These are phyloP conservation scores for Heliosperma pusillum DNA, from an alignment of 148 eudicot species.

Conservation along the genomic window DNA sequence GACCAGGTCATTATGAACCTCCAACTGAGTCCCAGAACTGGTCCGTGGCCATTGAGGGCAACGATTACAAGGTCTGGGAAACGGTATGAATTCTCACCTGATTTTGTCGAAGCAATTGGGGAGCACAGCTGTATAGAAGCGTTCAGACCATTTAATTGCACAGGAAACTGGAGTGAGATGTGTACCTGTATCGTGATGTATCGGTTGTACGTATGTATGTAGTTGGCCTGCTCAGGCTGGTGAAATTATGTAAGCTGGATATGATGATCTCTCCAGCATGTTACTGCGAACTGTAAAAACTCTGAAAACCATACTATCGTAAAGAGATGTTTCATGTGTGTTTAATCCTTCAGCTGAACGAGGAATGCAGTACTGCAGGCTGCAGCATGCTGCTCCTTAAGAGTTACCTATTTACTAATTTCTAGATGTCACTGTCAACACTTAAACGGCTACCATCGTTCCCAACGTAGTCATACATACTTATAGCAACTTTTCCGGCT, in stretches of 20 bases:
- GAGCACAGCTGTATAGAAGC: slow-evolving; percentile 13
- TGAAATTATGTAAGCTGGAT: background rate
- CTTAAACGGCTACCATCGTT: too few relatives aligned
- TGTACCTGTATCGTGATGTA: background rate
- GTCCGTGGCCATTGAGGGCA: slow-evolving; percentile 72
- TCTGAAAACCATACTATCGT: background rate
- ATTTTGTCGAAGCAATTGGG: slow-evolving; percentile 3
- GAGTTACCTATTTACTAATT: too few relatives aligned
- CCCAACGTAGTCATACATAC: too few relatives aligned
- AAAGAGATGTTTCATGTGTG: background rate
- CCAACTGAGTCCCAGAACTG: slow-evolving; percentile 49
- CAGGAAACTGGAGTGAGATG: background rate
- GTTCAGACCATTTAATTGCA: background rate
- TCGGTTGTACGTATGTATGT: background rate
- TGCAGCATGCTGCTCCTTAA: too few relatives aligned
- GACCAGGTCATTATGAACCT: slow-evolving; percentile 87
- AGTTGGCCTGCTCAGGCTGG: background rate
- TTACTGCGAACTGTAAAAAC: background rate
- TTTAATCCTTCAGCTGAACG: background rate
- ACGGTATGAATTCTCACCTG: slow-evolving; percentile 20
- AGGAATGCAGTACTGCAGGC: too few relatives aligned
- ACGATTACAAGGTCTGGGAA: slow-evolving; percentile 92
- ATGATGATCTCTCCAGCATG: background rate
- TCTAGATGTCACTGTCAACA: too few relatives aligned
- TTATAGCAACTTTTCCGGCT: too few relatives aligned